Percentiles rank a stretch among this genome's conserved stretches.
phyloP scores from a whole-genome alignment of 306 rosid genomes.

The Gillenia trifoliata region DNA sequence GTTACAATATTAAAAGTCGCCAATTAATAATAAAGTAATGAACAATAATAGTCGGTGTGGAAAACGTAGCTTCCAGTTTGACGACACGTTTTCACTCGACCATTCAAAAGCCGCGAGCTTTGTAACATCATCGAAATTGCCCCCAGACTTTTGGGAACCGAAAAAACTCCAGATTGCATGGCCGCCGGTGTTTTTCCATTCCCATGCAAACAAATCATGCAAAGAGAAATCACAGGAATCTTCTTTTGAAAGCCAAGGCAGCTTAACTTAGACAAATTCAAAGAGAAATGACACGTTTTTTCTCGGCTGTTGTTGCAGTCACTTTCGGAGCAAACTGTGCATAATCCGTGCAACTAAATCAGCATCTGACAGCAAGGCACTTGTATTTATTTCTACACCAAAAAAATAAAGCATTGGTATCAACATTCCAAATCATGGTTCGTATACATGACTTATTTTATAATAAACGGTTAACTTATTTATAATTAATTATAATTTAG shows the following conservation, averaged over 20 bases:
- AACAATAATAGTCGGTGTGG: background rate
- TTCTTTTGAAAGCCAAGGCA: background rate
- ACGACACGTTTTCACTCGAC: background rate
- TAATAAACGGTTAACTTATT: too few species aligned
- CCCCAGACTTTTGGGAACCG: background rate
- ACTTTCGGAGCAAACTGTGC: too few species aligned
- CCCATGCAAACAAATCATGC: background rate
- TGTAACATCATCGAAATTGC: too few species aligned
- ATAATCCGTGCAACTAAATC: background rate
- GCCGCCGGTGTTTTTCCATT: background rate
- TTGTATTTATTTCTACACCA: background rate
- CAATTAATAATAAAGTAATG: background rate
- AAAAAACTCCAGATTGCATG: background rate
- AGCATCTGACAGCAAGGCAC: background rate
- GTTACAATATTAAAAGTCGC: background rate
- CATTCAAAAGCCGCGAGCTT: background rate
- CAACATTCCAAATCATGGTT: background rate
- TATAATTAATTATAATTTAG: too few species aligned
- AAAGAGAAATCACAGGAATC: background rate
- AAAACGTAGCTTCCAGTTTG: background rate
- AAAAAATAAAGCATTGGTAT: background rate
- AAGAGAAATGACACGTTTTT: too few species aligned
- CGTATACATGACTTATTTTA: background rate
- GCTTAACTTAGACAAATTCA: background rate
- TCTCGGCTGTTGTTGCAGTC: too few species aligned